Percentiles rank a stretch among this genome's conserved stretches.
phyloP scores from a whole-genome alignment of 2,329 filamentous ascomycete genomes.

The Hypoxylon sp. region DNA sequence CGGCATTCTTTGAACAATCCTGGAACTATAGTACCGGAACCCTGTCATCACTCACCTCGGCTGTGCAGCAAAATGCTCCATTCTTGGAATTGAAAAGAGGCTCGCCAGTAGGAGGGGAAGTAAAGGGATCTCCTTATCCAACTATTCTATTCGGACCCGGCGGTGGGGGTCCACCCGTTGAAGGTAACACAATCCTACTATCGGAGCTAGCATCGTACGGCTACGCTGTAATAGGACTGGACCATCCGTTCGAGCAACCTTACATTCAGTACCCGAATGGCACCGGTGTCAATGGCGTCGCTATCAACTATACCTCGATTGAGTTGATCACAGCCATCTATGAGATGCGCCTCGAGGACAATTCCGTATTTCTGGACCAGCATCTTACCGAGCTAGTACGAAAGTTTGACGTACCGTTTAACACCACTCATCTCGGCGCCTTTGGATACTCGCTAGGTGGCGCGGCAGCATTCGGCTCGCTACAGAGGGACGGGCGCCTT shows the following conservation, averaged over 20 bases:
- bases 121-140: conserved; percentile 25
- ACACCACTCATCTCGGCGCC: conserved; percentile 37
- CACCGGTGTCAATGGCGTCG: conserved; percentile 46
- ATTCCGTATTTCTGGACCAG: conserved; percentile 43
- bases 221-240: conserved; percentile 49
- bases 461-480: conserved; percentile 41
- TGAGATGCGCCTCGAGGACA: conserved; percentile 40
- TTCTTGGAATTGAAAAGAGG: conserved; percentile 25
- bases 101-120: not conserved
- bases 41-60: conserved; percentile 44
- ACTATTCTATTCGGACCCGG: conserved; percentile 46
- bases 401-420: conserved; percentile 38
- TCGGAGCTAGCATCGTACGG: conserved; percentile 46
- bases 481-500: conserved; percentile 31
- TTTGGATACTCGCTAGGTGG: conserved; percentile 49
- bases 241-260: conserved; percentile 52
- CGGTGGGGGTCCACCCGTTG: conserved; percentile 41
- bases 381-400: conserved; percentile 36
- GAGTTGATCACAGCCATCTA: conserved; percentile 34
- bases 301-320: conserved; percentile 21
- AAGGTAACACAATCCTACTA: conserved; percentile 44
- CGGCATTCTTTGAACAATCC: conserved; percentile 33
- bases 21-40: conserved; percentile 41
- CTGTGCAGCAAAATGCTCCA: conserved; percentile 36
- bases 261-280: conserved; percentile 52